phyloP scores from a whole-genome alignment of 1,284 basidiomycete genomes.

The Pyrrhoderma noxium region DNA sequence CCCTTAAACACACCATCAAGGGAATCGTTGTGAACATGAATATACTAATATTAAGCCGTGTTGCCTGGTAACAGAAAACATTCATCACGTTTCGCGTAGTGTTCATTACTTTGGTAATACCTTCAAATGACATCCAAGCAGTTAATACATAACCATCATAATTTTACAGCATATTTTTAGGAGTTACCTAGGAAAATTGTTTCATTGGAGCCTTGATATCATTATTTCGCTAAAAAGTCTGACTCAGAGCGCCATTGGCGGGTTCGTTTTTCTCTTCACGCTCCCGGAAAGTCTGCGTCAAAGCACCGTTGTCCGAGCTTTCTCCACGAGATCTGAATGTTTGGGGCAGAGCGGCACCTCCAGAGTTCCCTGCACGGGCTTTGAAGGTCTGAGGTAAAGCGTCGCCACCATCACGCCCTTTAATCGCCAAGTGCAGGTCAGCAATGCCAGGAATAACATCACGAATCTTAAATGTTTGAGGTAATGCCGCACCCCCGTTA shows the following conservation, averaged over 20 bases:
- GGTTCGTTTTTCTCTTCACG: conserved; percentile 1
- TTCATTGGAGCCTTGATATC: background rate
- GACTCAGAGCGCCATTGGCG: background rate
- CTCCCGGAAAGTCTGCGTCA: conserved; percentile 12
- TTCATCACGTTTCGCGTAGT: no score
- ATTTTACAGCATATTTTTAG: background rate
- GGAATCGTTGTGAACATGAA: no score
- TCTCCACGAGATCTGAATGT: background rate
- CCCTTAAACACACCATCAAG: background rate
- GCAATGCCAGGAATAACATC: background rate
- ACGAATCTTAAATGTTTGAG: conserved; percentile 8
- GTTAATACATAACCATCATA: background rate
- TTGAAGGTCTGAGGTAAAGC: conserved; percentile 6
- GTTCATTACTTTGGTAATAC: no score
- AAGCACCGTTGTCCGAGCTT: background rate
- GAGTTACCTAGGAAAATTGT: background rate
- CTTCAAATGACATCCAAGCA: no score
- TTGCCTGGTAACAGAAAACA: no score
- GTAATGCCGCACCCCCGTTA: conserved; percentile 2
- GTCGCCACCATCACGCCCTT: no score
- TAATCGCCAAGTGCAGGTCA: no score
- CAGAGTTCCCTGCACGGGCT: background rate
- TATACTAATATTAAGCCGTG: no score
- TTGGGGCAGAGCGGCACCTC: background rate
- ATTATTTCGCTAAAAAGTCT: background rate